A percentile compares a stretch with the other conserved stretches of the same genome.
phyloP scores from a whole-genome alignment of 495 filamentous ascomycete genomes.

The Penicillium longicatenatum region DNA sequence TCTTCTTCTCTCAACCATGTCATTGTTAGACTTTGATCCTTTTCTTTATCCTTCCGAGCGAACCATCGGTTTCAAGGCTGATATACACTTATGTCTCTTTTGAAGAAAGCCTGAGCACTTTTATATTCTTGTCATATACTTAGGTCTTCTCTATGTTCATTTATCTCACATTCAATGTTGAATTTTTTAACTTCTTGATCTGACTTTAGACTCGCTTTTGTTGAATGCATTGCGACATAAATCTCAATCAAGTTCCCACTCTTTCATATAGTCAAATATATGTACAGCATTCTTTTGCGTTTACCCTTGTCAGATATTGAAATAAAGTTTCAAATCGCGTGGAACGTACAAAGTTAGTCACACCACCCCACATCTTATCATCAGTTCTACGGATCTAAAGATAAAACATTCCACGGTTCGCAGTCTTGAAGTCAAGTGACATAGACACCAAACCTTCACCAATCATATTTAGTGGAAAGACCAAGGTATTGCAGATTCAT shows the following conservation, averaged over 20 bases:
- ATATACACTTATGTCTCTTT: not conserved
- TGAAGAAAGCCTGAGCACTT: not conserved
- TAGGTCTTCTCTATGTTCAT: not conserved
- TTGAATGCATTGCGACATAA: not conserved
- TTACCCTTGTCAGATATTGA: not conserved
- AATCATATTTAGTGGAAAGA: no score
- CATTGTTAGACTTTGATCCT: constrained; percentile 19
- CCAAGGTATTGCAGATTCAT: no score
- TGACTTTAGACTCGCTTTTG: not conserved
- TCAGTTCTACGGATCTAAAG: not conserved
- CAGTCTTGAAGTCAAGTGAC: not conserved
- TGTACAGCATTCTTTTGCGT: not conserved
- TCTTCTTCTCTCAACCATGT: constrained; percentile 7
- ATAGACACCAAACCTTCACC: no score
- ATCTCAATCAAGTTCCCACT: not conserved
- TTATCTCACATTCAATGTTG: not conserved
- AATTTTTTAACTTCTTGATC: not conserved
- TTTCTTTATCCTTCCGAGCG: not conserved
- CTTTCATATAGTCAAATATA: not conserved
- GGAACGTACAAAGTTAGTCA: not conserved
- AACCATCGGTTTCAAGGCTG: not conserved
- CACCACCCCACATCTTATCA: not conserved
- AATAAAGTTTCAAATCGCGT: not conserved
- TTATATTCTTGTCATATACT: not conserved
- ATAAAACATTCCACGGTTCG: not conserved